Evolutionary conservation across 2,329 filamentous ascomycete genomes (phyloP), one percentile per base, ranked within the genome.

Genomic region (Fusarium verrucosum): DNA sequence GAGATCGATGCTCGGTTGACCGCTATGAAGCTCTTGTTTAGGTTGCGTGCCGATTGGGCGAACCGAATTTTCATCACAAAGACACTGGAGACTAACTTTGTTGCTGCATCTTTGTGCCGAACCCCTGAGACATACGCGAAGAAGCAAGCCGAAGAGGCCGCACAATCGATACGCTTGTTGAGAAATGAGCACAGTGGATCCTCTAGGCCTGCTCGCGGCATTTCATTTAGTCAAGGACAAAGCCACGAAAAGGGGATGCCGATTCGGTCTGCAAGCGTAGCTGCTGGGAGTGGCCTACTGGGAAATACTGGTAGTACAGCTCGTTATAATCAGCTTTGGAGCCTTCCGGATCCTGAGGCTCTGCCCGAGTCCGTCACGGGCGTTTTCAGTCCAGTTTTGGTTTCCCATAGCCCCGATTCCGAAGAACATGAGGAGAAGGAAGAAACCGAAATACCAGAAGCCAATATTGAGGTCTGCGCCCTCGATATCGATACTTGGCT

Each of bases 11-110:
- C 90, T 47, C 88, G 91, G 8, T 79, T 95, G 23, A 89, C 88
- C 13, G 88, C 89, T 4, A 86, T 94, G 81, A 92, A 92, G 70
- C 78, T 94, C 38, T 80, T 97, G 3, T 94, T 96, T 73, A 87
- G 94, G 38, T 80, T 97, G 26, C 87, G 94, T 57, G 92, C 92
- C 20, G 92, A 97, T 76, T 92, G 90, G 74, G 87, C 90, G 10
- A 87, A 94, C 66, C 85, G 89, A 40, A 84, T 97, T 5, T 92
- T 90, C 56, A 80, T 97, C 50, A 87, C 87, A 9, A 78, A 85
- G 30, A 85, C 87, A 26, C 87, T 89, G 3, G 92, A 96, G 73
- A 90, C 88, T 25, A 87, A 89, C 65, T 87, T 87, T 50, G 80
- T 97, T 22, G 92, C 93, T 25, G 84, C 87, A 16, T 84, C 89